These are phyloP conservation scores for Tricholoma furcatifolium DNA, from an alignment of 768 basidiomycete species.

Conservation along the genomic window DNA sequence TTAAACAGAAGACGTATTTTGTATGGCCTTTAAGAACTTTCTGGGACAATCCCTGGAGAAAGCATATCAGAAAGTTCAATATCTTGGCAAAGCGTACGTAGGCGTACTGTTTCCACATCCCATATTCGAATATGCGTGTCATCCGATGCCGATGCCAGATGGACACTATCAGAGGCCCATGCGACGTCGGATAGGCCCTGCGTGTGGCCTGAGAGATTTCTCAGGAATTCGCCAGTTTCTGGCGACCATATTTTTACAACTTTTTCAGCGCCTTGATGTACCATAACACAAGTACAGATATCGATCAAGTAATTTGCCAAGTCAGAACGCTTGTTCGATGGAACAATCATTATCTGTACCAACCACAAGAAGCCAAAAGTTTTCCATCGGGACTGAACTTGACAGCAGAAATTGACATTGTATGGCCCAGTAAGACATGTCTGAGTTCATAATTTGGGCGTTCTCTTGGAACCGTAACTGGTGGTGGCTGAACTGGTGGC, in stretches of 20 bases:
- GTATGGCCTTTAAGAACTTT: conserved; percentile 80
- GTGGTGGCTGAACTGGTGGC: conserved; percentile 32
- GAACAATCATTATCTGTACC: conserved; percentile 27
- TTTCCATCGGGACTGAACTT: conserved; percentile 91
- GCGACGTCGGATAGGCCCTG: conserved; percentile 87
- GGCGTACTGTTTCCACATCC: conserved; percentile 74
- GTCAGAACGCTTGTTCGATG: conserved; percentile 14
- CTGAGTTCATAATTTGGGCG: conserved; percentile 69
- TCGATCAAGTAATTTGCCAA: conserved; percentile 6
- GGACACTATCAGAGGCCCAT: conserved; percentile 82
- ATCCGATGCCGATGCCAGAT: conserved; percentile 90
- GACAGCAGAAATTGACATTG: conserved; percentile 80
- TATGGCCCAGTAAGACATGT: conserved; percentile 75
- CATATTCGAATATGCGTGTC: conserved; percentile 89
- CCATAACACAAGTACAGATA: background rate
- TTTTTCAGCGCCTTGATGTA: conserved; percentile 64
- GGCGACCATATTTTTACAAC: conserved; percentile 83
- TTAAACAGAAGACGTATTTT: conserved; percentile 88
- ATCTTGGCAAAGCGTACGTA: background rate
- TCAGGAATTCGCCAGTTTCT: conserved; percentile 72
- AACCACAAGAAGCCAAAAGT: conserved; percentile 85
- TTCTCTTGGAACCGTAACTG: conserved; percentile 34
- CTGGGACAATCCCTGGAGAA: conserved; percentile 61
- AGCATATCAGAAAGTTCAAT: conserved; percentile 6
- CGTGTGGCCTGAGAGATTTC: conserved; percentile 73